Conservation (phyloP, 768 basidiomycete genomes). For the Agrocybe praecox region DNA sequence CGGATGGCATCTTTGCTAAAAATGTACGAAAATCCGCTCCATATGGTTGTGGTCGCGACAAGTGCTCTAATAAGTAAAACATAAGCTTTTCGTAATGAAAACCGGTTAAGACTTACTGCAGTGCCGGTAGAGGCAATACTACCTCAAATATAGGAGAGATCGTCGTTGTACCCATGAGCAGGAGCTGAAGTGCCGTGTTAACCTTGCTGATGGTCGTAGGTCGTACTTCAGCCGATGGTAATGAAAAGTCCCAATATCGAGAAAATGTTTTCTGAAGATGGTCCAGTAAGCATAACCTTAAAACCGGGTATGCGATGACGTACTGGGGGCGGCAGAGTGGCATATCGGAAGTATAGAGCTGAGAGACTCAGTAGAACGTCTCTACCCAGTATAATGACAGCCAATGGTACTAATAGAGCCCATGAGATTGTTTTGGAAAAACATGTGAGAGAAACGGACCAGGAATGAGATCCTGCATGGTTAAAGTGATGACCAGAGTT, state of each 20-base stretch:
- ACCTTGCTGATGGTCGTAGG: slow-evolving; percentile 96
- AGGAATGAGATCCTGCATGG: slow-evolving; percentile 83
- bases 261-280: slow-evolving; percentile 77
- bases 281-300: neutral
- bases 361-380: slow-evolving; percentile 85
- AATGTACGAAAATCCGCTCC: slow-evolving; percentile 86
- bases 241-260: slow-evolving; percentile 95
- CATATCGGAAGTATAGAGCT: slow-evolving; percentile 93
- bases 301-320: slow-evolving; percentile 26
- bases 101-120: slow-evolving; percentile 65
- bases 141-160: slow-evolving; percentile 76
- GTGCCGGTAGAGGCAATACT: slow-evolving; percentile 50
- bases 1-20: slow-evolving; percentile 77
- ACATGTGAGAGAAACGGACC: slow-evolving; percentile 47
- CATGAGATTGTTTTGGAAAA: slow-evolving; percentile 1
- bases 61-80: slow-evolving; percentile 56
- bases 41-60: slow-evolving; percentile 89
- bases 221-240: slow-evolving; percentile 92
- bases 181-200: slow-evolving; percentile 90
- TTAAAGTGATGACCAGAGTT: slow-evolving; percentile 84
- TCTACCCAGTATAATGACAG: slow-evolving; percentile 84
- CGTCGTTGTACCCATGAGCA: slow-evolving; percentile 89
- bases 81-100: neutral
- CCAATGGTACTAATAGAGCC: slow-evolving; percentile 69
- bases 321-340: slow-evolving; percentile 85